These are phyloP conservation scores for Periconia sp. DNA, from an alignment of 2,329 filamentous ascomycete genomes.

Conservation along the genomic window DNA sequence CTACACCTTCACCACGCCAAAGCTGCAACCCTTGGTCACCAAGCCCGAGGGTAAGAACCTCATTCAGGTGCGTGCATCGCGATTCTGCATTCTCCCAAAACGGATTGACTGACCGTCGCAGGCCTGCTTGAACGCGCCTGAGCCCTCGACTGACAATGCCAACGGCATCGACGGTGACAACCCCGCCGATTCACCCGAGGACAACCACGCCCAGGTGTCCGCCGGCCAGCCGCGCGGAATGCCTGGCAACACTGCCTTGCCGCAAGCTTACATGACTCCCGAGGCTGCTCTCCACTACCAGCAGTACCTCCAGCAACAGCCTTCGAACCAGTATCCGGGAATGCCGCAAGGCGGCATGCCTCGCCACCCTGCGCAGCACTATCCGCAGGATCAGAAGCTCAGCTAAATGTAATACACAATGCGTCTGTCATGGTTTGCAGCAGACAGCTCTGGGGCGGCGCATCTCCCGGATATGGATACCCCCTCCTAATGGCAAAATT, in stretches of 20 bases:
- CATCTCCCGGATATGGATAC: slow-evolving; percentile 46
- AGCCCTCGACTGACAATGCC: slow-evolving; percentile 80
- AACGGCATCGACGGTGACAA: slow-evolving; percentile 59
- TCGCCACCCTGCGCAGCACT: slow-evolving; percentile 65
- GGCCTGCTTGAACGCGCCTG: slow-evolving; percentile 96
- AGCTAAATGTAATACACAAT: slow-evolving; percentile 40
- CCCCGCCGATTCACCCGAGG: slow-evolving; percentile 85
- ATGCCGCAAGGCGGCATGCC: slow-evolving; percentile 83
- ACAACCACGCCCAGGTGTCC: slow-evolving; percentile 79
- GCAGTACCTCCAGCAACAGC: slow-evolving; percentile 73
- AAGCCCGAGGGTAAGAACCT: slow-evolving; percentile 99
- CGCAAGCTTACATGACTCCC: slow-evolving; percentile 68
- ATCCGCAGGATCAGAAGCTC: slow-evolving; percentile 65
- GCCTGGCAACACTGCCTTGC: slow-evolving; percentile 70
- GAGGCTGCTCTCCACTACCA: slow-evolving; percentile 81
- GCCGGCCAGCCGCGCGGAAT: slow-evolving; percentile 71
- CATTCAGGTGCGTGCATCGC: slow-evolving; percentile 77
- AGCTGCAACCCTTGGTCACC: slow-evolving; percentile 96
- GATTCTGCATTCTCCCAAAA: slow-evolving; percentile 10
- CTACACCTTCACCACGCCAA: slow-evolving; percentile 98
- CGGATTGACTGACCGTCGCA: slow-evolving; percentile 54
- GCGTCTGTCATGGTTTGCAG: slow-evolving; percentile 30
- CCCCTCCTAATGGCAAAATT: slow-evolving; percentile 47
- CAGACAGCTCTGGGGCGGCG: slow-evolving; percentile 39
- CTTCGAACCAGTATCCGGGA: slow-evolving; percentile 71